Conservation (phyloP, 495 filamentous ascomycete species). For the Penicillium subrubescens region DNA sequence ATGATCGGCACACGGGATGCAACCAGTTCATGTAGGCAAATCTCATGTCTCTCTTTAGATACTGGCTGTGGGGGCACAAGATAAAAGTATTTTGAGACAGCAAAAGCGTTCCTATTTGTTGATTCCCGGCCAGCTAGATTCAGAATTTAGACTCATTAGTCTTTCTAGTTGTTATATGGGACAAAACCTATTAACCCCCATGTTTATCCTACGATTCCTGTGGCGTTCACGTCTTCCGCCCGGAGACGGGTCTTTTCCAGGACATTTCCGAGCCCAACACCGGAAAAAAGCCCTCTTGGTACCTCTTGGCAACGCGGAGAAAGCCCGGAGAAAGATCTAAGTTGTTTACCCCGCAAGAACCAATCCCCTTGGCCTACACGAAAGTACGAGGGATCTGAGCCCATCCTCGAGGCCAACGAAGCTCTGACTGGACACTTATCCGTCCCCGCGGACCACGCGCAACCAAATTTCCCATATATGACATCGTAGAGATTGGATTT, state of each 20-base stretch:
- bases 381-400: not conserved
- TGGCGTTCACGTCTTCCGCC: not conserved
- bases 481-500: not conserved
- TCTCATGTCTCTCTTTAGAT: too few species aligned
- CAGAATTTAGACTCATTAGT: not conserved
- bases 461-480: not conserved
- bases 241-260: not conserved
- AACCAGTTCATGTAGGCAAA: too few species aligned
- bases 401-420: not conserved
- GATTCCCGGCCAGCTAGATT: too few species aligned
- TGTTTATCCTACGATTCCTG: not conserved
- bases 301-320: not conserved
- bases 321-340: not conserved
- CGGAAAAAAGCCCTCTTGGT: not conserved
- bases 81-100: not conserved
- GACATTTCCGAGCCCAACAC: not conserved
- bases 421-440: conserved; percentile 5
- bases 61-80: too few species aligned
- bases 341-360: not conserved
- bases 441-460: not conserved
- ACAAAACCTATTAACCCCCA: not conserved
- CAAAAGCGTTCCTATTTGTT: not conserved
- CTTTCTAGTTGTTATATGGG: not conserved
- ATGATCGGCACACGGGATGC: too few species aligned
- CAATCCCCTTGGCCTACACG: not conserved